Conservation (phyloP, 345 rosid species). For the Brassica incana region DNA sequence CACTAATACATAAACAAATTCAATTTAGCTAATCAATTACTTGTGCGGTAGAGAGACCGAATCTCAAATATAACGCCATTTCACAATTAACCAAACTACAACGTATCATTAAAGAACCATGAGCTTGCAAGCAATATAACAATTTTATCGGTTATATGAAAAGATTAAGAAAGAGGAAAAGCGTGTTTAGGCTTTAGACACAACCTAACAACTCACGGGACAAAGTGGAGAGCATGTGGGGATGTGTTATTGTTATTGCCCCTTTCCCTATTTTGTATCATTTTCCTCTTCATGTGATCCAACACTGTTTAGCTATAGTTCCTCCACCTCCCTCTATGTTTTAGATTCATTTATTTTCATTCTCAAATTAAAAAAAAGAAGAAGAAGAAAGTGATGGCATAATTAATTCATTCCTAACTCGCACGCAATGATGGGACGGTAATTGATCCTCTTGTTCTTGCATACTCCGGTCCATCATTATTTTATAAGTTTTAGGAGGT, state of each 20-base stretch:
- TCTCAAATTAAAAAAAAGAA: neutral
- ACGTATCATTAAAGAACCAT: neutral
- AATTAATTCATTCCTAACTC: neutral
- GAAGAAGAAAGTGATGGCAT: neutral
- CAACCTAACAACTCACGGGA: constrained; percentile 39
- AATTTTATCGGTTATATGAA: constrained; percentile 13
- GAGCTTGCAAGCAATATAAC: constrained; percentile 5
- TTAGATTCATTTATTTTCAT: neutral
- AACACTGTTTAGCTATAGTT: constrained; percentile 33
- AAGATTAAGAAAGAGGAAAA: constrained; percentile 6
- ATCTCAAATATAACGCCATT: neutral
- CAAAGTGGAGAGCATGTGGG: constrained; percentile 42
- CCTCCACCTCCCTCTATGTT: neutral
- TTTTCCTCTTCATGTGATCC: constrained; percentile 32
- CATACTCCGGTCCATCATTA: constrained; percentile 4
- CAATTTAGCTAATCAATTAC: neutral
- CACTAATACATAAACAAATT: neutral
- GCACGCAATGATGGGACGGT: neutral
- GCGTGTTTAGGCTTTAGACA: constrained; percentile 18
- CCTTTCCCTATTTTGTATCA: constrained; percentile 32
- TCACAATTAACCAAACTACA: neutral
- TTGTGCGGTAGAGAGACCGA: neutral
- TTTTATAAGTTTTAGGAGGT: neutral
- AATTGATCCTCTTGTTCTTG: neutral
- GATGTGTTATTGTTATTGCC: constrained; percentile 34